Evolutionary conservation across 2,329 filamentous ascomycete species (phyloP), one percentile per base, ranked within the genome.

Genomic region (Hypoxylon sp.): DNA sequence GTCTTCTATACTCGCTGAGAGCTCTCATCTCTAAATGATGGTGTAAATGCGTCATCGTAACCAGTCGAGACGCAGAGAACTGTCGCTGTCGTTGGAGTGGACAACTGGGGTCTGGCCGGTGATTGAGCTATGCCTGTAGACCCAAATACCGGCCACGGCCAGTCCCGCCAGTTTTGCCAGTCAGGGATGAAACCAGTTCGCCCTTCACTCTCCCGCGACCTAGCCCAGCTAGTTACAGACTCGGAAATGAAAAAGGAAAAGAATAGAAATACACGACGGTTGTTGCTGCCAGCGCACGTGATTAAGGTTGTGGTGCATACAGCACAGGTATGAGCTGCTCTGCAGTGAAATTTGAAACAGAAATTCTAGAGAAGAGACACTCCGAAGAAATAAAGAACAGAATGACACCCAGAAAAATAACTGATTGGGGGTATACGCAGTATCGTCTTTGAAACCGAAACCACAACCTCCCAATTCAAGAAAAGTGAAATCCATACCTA

Each of bases 211-310:
- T 64, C 22, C 64, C 62, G 43, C 43, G 58, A 43, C 32, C 56
- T 54, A 64, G 59, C 24, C 22, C 65, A 56, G 34, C 57, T 65
- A 56, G 59, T 59, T 60, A 55, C 41, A 43, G 51, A 49, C 28
- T 28, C 44, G 44, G 19, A 34, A 28, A 44, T 37, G 11, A 58
- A 63, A 26, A 32, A 41, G 32, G 49, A 56, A 55, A 51, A 50
- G 6, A 48, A 44, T 58, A 57, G 49, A 48, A 62, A 62, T 68
- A 68, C 62, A 68, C 55, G 62, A 63, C 49, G 43, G 32, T 56
- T 68, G 32, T 56, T 68, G 63, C 70, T 67, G 20, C 68, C 68
- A 7, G 24, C 49, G 70, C 65, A 64, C 68, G 59, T 66, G 41
- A 56, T 66, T 63, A 62, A 37, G 55, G 55, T 54, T 54, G 59